Evolutionary conservation across 139 green algal species (phyloP), one percentile per base, ranked within the genome.

Genomic region (Picochlorum sp.): DNA sequence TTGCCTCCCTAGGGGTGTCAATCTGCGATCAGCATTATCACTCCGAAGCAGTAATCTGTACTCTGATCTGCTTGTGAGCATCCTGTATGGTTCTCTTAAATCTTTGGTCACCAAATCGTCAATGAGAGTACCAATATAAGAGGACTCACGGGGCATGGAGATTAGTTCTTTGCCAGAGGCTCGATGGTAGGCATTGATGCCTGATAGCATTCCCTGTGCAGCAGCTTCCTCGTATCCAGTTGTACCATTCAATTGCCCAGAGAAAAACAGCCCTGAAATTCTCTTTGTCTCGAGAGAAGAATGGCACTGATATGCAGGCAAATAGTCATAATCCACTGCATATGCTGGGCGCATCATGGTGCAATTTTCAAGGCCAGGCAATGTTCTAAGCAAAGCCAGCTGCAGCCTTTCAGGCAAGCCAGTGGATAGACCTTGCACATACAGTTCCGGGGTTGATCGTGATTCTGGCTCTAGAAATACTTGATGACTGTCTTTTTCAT

Each of bases 301-400:
- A 47, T 78, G 30, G 70, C 88, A 95, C 79, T 99, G 88, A 69
- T 93, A 66, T 0, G 90, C 91, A 0, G 92, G 90, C 36, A 99
- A 66, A 85, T 94, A 99, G 77, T 99, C 91, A 67, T 99, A 99
- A 72, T 99, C 92, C 37, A 99, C 92, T 5, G 89, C 90, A 55
- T 99, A 99, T 0, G 90, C 92, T 0, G 91, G 85, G 22, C 89
- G 70, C 68, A 99, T 74, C 86, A 97, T 94, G 7, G 63, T 66
- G 61, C 71, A 81, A 10, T 65, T 25, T 77, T 95, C 83, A 53
- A 99, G 64, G 0, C 92, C 92, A 3, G 92, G 89, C 50, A 99
- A 77, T 16, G 87, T 95, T 30, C 80, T 79, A 62, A 99, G 82
- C 68, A 99, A 80, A 4, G 81, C 73, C 39, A 95, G 78, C 80